Conservation (phyloP, 495 filamentous ascomycete species). For the Hyaloscypha hepaticicola region DNA sequence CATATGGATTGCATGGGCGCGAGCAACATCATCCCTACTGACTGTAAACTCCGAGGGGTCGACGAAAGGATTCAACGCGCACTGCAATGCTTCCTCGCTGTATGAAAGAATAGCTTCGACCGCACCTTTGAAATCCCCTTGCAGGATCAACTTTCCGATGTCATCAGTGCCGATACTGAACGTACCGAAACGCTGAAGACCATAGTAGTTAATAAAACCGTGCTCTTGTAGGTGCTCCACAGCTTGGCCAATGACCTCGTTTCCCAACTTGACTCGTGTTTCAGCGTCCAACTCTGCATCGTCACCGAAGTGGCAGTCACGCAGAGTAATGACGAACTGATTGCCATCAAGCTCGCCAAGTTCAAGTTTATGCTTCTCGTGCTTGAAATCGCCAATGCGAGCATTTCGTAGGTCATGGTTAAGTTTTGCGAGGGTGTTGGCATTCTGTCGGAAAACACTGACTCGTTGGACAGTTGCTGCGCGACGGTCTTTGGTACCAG, state of each 20-base stretch:
- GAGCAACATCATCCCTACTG: conserved; percentile 68
- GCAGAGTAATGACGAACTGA: conserved; percentile 85
- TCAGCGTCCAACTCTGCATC: conserved; percentile 39
- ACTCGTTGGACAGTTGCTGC: conserved; percentile 86
- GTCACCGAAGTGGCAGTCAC: conserved; percentile 69
- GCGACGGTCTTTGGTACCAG: conserved; percentile 91
- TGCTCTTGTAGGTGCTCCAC: conserved; percentile 54
- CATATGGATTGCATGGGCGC: conserved; percentile 70
- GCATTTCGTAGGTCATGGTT: conserved; percentile 61
- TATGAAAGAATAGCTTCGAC: conserved; percentile 70
- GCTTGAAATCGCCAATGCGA: conserved; percentile 74
- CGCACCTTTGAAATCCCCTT: conserved; percentile 75
- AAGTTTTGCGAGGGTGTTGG: conserved; percentile 59
- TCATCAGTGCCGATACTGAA: conserved; percentile 78
- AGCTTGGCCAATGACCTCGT: conserved; percentile 55
- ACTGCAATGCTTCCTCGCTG: conserved; percentile 51
- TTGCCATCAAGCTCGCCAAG: conserved; percentile 86
- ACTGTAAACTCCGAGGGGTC: conserved; percentile 39
- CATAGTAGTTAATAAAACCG: conserved; percentile 96
- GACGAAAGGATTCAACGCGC: conserved; percentile 39
- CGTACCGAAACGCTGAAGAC: conserved; percentile 90
- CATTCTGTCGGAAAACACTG: conserved; percentile 64
- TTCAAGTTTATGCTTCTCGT: conserved; percentile 64
- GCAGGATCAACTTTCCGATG: conserved; percentile 78
- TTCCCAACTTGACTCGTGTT: conserved; percentile 39